Evolutionary conservation across 1,284 basidiomycete species (phyloP).

Genomic region (Apiotrichum mycotoxinovorans): DNA sequence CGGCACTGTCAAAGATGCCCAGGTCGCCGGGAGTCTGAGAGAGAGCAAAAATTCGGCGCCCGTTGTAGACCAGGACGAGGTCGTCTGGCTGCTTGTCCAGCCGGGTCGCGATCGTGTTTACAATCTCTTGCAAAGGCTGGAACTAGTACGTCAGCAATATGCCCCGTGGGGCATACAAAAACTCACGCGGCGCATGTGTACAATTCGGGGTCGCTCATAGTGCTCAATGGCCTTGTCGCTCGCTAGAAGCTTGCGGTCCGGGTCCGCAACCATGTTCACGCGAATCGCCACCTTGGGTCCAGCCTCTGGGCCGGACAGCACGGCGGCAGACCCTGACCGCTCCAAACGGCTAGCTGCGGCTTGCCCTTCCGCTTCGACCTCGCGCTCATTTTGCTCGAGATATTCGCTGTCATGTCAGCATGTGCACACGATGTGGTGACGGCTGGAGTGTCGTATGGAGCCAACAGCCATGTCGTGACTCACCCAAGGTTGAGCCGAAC

Average conservation of each 20-base stretch:
- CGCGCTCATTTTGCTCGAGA: neutral
- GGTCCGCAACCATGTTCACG: constrained; percentile 35
- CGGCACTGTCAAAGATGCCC: constrained; percentile 22
- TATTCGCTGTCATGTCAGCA: neutral
- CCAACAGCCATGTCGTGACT: no score
- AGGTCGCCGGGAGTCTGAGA: constrained; percentile 25
- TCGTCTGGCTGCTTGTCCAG: constrained; percentile 25
- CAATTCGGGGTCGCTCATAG: constrained; percentile 26
- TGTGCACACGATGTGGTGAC: neutral
- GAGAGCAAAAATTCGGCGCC: constrained; percentile 17
- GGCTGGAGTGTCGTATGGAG: neutral
- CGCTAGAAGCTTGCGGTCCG: constrained; percentile 12
- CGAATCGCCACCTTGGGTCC: constrained; percentile 19
- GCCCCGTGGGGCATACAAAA: neutral
- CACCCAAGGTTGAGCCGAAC: neutral
- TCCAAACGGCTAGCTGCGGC: neutral
- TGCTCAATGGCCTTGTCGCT: constrained; percentile 27
- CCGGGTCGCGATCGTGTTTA: constrained; percentile 21
- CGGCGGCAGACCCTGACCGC: neutral
- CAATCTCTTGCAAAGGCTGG: constrained; percentile 19
- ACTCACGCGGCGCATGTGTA: constrained; percentile 26
- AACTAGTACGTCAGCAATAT: constrained; percentile 11
- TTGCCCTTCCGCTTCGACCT: neutral
- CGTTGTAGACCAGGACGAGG: constrained; percentile 31
- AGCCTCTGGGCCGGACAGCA: neutral